These are phyloP conservation scores for Termitomyces sp. DNA, from an alignment of 768 basidiomycete genomes.

Conservation along the genomic window DNA sequence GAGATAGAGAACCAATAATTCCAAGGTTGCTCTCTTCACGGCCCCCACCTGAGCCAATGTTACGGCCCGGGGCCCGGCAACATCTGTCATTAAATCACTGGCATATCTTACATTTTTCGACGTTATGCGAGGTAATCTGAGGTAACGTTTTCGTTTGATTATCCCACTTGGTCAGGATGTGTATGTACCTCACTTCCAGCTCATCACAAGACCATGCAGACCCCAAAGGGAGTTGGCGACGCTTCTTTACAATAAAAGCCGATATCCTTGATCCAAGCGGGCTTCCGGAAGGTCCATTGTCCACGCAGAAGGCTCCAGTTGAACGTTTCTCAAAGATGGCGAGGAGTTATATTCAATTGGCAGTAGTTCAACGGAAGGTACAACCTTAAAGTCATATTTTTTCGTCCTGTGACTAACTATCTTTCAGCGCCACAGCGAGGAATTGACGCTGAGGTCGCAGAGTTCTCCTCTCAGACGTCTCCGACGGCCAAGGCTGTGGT, in stretches of 20 bases:
- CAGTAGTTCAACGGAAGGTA: slow-evolving; percentile 25
- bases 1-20: neutral
- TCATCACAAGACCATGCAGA: slow-evolving; percentile 14
- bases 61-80: slow-evolving; percentile 14
- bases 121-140: neutral
- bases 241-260: slow-evolving; percentile 11
- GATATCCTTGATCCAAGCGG: neutral
- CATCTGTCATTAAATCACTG: neutral
- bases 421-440: slow-evolving; percentile 20
- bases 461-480: slow-evolving; percentile 34
- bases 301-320: slow-evolving; percentile 3
- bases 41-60: too few relatives aligned
- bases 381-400: neutral
- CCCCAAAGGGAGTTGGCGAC: neutral
- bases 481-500: slow-evolving; percentile 21
- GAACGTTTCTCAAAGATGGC: slow-evolving; percentile 14
- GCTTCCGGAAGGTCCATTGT: neutral
- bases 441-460: slow-evolving; percentile 43
- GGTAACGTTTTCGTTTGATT: neutral
- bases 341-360: slow-evolving; percentile 32
- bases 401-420: neutral
- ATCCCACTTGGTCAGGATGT: neutral
- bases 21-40: neutral
- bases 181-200: neutral
- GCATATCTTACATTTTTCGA: neutral